phyloP scores from a whole-genome alignment of 768 basidiomycete species.

The Hericium alpestre region DNA sequence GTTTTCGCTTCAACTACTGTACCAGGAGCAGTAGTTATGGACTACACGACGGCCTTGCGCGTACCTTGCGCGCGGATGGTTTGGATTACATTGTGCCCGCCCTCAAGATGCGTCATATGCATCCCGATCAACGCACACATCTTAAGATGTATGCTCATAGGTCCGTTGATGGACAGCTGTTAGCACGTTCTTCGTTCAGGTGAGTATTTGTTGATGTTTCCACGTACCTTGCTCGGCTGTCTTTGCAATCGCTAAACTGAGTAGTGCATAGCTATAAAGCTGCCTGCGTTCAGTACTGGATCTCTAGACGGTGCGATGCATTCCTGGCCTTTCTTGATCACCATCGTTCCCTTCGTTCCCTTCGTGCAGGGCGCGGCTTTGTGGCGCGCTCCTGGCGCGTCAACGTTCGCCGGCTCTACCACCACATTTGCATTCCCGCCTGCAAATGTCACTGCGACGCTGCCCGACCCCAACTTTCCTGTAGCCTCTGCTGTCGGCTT shows the following conservation, averaged over 20 bases:
- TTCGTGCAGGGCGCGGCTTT: neutral
- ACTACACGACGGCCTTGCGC: too few relatives aligned
- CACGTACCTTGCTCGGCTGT: too few relatives aligned
- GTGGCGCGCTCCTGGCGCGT: conserved; percentile 12
- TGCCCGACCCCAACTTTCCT: conserved; percentile 28
- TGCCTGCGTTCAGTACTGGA: neutral
- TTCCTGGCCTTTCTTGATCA: neutral
- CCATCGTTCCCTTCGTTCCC: neutral
- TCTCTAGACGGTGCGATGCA: too few relatives aligned
- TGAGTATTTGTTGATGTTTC: neutral
- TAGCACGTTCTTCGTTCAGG: neutral
- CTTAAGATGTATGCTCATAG: too few relatives aligned
- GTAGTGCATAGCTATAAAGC: neutral
- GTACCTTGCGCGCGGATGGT: too few relatives aligned
- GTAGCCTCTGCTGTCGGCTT: conserved; percentile 33
- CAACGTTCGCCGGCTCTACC: conserved; percentile 33
- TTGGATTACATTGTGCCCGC: too few relatives aligned
- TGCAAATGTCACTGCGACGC: conserved; percentile 22
- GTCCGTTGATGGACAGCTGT: too few relatives aligned
- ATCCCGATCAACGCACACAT: too few relatives aligned
- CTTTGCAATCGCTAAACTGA: neutral
- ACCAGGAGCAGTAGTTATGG: too few relatives aligned
- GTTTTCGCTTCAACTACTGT: too few relatives aligned
- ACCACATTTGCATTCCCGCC: conserved; percentile 33
- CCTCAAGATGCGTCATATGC: too few relatives aligned